Base-by-base conservation (phyloP, 345 rosid species). In the Jatropha curcas region DNA sequence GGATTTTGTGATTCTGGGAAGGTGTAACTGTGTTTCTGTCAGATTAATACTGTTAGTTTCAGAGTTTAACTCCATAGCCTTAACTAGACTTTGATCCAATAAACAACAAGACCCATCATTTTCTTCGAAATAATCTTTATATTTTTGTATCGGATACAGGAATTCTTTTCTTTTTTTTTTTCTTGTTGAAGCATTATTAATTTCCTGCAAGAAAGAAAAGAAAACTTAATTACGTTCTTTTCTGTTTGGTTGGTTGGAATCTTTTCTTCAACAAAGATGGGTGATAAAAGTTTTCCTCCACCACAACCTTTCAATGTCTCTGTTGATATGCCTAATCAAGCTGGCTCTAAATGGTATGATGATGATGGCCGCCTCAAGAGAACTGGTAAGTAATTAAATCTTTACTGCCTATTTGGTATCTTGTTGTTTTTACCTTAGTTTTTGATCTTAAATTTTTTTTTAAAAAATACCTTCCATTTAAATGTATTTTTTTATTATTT, bases 341-440 rank as follows among this genome's bases (percentile, higher is more conserved):
- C 68, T 8, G 90, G 73, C 71, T 86, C 96, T 76, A 83, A 93
- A 69, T 85, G 84, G 84, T 88, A 82, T 61, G 97, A 94, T 52
- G 97, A 94, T 35, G 98, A 94, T 7, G 94, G 90, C 12, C 86
- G 83, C 10, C 83, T 67, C 73, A 91, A 88, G 75, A 71, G 98
- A 84, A 90, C 92, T 31, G 97, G 97, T 93, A 73, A 52, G 28
- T n/a, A n/a, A n/a, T n/a, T n/a, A n/a, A n/a, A n/a, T n/a, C n/a
- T n/a, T n/a, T n/a, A n/a, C n/a, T n/a, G n/a, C n/a, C n/a, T n/a
- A n/a, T n/a, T n/a, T n/a, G n/a, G n/a, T n/a, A n/a, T n/a, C n/a
- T n/a, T n/a, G n/a, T n/a, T n/a, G n/a, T n/a, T n/a, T n/a, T n/a
- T n/a, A n/a, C n/a, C n/a, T n/a, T n/a, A n/a, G n/a, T n/a, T n/a